phyloP scores from a whole-genome alignment of 1,284 basidiomycete genomes.

The Sutorius eximius region DNA sequence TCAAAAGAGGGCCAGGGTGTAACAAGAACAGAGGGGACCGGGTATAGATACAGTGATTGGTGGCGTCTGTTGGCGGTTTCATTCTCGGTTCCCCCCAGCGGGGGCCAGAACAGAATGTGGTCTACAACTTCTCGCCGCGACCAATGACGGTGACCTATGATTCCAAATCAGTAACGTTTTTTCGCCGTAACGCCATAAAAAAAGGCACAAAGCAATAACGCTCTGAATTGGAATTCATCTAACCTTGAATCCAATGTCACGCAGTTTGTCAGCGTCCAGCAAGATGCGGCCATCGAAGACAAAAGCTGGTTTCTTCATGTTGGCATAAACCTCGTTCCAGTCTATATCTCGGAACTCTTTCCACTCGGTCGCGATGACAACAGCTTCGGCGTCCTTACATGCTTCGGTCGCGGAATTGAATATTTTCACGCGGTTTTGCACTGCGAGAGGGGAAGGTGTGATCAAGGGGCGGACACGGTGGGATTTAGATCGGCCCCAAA shows the following conservation, averaged over 20 bases:
- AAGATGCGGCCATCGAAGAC: constrained; percentile 91
- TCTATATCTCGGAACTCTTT: constrained; percentile 92
- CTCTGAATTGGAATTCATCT: constrained; percentile 24
- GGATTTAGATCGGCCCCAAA: background rate
- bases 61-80: constrained; percentile 8
- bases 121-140: constrained; percentile 35
- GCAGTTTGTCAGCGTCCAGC: constrained; percentile 78
- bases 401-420: constrained; percentile 79
- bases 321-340: constrained; percentile 83
- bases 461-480: background rate
- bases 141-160: constrained; percentile 37
- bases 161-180: constrained; percentile 9
- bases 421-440: constrained; percentile 88
- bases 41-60: constrained; percentile 3
- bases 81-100: background rate
- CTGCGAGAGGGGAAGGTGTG: constrained; percentile 39
- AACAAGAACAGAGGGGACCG: background rate
- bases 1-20: background rate
- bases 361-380: constrained; percentile 95
- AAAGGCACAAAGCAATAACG: background rate
- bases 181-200: constrained; percentile 9
- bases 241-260: constrained; percentile 92
- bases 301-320: constrained; percentile 96
- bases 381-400: constrained; percentile 86
- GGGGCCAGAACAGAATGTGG: background rate